These are phyloP conservation scores for Podospora bellae-mahoneyi DNA, from an alignment of 495 filamentous ascomycete genomes.

Conservation along the genomic window DNA sequence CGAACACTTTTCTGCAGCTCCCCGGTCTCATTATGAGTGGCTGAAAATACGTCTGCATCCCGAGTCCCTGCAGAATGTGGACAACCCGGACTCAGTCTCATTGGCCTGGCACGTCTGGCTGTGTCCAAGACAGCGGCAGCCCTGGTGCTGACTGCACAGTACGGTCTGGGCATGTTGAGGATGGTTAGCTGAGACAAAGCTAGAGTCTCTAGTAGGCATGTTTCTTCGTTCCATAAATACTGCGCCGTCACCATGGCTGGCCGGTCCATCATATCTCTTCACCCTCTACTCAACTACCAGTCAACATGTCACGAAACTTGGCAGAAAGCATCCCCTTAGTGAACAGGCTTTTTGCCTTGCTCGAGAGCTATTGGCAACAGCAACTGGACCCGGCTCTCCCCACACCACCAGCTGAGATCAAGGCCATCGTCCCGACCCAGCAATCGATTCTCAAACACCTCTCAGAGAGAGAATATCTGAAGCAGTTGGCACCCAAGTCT, in stretches of 20 bases:
- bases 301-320: slow-evolving; percentile 10
- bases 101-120: not conserved
- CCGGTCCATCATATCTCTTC: not conserved
- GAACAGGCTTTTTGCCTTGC: slow-evolving; percentile 13
- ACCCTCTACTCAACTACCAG: not conserved
- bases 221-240: not conserved
- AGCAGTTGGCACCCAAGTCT: slow-evolving; percentile 24
- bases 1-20: not conserved
- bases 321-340: slow-evolving; percentile 9
- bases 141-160: not conserved
- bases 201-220: not conserved
- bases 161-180: not conserved
- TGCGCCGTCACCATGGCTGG: not conserved
- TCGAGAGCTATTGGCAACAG: slow-evolving; percentile 20
- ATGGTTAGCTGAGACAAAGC: not conserved
- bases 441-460: slow-evolving; percentile 31
- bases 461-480: slow-evolving; percentile 25
- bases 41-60: not conserved
- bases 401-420: slow-evolving; percentile 17
- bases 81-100: not conserved
- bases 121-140: not conserved
- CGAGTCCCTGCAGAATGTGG: not conserved
- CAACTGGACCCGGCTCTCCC: slow-evolving; percentile 23
- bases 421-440: slow-evolving; percentile 19
- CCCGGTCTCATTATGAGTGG: not conserved